Evolutionary conservation across 768 basidiomycete species (phyloP).

Genomic region (Boletus fagicola): DNA sequence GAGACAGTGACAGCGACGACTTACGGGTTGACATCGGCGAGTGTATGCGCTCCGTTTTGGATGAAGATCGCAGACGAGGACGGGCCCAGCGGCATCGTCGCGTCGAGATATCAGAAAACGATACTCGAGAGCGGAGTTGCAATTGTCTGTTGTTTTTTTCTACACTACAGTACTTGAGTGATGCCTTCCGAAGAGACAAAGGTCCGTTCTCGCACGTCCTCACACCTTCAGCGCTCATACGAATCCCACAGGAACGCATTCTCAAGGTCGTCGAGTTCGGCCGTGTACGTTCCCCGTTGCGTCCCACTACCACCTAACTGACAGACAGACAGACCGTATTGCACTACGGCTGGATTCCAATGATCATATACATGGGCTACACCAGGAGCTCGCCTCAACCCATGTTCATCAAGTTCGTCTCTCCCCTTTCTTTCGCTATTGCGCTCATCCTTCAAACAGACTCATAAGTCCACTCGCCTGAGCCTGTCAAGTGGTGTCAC

Average conservation of each 20-base stretch:
- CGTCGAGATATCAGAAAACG: conserved; percentile 10
- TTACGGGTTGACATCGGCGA: conserved; percentile 36
- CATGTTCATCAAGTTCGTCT: conserved; percentile 89
- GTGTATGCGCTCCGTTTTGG: conserved; percentile 33
- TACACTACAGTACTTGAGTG: background rate
- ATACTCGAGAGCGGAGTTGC: conserved; percentile 31
- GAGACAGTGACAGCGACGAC: conserved; percentile 6
- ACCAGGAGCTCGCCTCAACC: conserved; percentile 91
- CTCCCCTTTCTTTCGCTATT: background rate
- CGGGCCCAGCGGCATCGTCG: conserved; percentile 49
- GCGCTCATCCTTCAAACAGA: conserved; percentile 41
- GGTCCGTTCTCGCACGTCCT: conserved; percentile 39
- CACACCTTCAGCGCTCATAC: background rate
- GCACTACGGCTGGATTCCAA: conserved; percentile 95
- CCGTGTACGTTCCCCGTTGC: conserved; percentile 55
- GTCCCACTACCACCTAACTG: background rate
- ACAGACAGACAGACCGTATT: conserved; percentile 63
- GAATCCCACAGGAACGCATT: conserved; percentile 60
- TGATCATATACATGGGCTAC: conserved; percentile 95
- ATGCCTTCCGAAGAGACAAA: conserved; percentile 95
- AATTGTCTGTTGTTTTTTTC: conserved; percentile 19
- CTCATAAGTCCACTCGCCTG: conserved; percentile 92
- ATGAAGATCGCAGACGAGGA: conserved; percentile 46
- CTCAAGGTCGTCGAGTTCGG: conserved; percentile 76
- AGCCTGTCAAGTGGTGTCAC: conserved; percentile 20